Evolutionary conservation across 1,284 basidiomycete species (phyloP).

Genomic region (Veloboletus limbatus): DNA sequence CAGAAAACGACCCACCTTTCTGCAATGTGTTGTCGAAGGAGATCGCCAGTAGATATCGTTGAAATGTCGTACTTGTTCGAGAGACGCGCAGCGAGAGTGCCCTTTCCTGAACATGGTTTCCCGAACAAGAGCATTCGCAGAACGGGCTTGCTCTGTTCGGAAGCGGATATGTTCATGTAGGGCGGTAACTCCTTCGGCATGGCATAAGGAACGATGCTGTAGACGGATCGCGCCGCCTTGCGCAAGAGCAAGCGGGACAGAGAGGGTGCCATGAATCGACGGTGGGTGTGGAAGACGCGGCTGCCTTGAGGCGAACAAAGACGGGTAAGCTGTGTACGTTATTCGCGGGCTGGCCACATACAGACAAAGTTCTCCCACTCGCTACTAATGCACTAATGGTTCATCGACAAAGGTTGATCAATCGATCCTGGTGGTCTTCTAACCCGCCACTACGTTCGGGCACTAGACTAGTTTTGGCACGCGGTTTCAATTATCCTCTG

Average conservation of each 20-base stretch:
- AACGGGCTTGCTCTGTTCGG: slow-evolving; percentile 16
- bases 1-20: slow-evolving; percentile 41
- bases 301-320: slow-evolving; percentile 27
- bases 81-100: slow-evolving; percentile 69
- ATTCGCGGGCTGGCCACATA: not conserved
- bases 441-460: not conserved
- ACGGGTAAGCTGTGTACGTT: slow-evolving; percentile 8
- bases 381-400: no score
- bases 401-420: no score
- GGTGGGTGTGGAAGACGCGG: not conserved
- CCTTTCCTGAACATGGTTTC: slow-evolving; percentile 78
- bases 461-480: not conserved
- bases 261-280: slow-evolving; percentile 1
- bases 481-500: not conserved
- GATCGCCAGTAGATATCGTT: slow-evolving; percentile 78
- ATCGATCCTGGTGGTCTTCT: not conserved
- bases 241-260: slow-evolving; percentile 1
- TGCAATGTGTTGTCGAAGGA: slow-evolving; percentile 75
- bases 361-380: not conserved
- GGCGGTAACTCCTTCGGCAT: slow-evolving; percentile 16
- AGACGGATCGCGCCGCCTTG: slow-evolving; percentile 17
- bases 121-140: slow-evolving; percentile 80
- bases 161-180: slow-evolving; percentile 18
- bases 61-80: slow-evolving; percentile 70
- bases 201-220: slow-evolving; percentile 19